Base-by-base conservation (phyloP, 2,329 filamentous ascomycete species). In the Rhexocercosporidium sp. region DNA sequence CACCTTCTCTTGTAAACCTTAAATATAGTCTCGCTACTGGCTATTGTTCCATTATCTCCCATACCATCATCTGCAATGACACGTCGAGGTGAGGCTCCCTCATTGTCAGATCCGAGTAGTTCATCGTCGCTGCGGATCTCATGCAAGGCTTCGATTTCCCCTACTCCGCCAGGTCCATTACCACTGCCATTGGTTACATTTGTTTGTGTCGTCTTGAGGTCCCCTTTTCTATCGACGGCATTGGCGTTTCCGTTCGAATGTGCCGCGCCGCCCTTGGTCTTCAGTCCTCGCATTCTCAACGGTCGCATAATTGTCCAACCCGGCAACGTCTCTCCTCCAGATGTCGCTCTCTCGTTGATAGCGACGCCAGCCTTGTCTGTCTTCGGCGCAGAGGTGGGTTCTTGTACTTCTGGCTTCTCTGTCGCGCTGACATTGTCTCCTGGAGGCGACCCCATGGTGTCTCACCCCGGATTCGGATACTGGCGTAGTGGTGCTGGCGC, bases 1-100 rank as follows among this genome's bases (percentile, higher is more conserved):
- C 93, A 99, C 53, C 96, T 87, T 75, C 93, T 87, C 80, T 92
- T 95, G 78, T 98, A 98, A 25, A 91, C 86, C 70, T 79, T 83
- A 74, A 83, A 87, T 64, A 72, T 73, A 3, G 54, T 60, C 49
- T 60, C 65, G 61, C 53, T 56, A 34, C 46, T 57, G 11, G 49
- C 27, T 63, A 59, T 44, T 44, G 59, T 56, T 27, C 51, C 31
- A 46, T 59, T 25, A 27, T 61, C 62, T 56, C 57, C 60, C 18
- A 54, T 47, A n/a, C 29, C 61, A 54, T 68, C 59, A 14, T 53
- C 63, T 27, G 18, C 53, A 18, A 25, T 46, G 16, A 25, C 54
- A 31, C 22, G 47, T 39, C 53, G 56, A 20, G 54, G 29, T 18
- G 56, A 54, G 12, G 62, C 65, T 27, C 62, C 54, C 25, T 69